Percentiles rank a stretch among this genome's conserved stretches.
Conservation (phyloP, 345 rosid genomes). For the Eucalyptus paniculata region DNA sequence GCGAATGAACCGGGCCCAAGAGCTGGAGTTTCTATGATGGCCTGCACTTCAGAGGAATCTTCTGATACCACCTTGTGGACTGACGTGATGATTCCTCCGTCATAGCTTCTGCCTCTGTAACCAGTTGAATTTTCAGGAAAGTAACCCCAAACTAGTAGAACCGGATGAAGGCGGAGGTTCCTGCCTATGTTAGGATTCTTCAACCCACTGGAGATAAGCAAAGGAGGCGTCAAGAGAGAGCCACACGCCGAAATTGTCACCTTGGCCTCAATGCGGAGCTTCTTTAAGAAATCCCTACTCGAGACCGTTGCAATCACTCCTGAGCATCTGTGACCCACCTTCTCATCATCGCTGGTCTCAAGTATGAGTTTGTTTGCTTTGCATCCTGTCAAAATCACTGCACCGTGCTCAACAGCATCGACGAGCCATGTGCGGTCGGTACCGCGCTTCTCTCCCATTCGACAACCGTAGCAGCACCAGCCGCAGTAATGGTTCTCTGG, state of each 20-base stretch:
- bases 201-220: slow-evolving; percentile 4
- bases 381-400: slow-evolving; percentile 4
- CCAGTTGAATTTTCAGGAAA: neutral
- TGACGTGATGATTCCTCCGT: slow-evolving; percentile 67
- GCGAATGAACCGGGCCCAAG: slow-evolving; percentile 59
- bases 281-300: neutral
- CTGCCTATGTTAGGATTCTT: slow-evolving; percentile 5
- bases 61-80: slow-evolving; percentile 24
- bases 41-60: slow-evolving; percentile 16
- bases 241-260: slow-evolving; percentile 8
- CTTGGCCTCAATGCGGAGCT: slow-evolving; percentile 4
- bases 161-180: slow-evolving; percentile 2
- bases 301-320: neutral
- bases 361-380: slow-evolving; percentile 1
- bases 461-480: slow-evolving; percentile 6
- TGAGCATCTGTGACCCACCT: neutral
- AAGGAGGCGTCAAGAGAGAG: slow-evolving; percentile 2
- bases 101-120: slow-evolving; percentile 1
- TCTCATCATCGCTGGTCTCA: neutral
- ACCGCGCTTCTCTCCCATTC: slow-evolving; percentile 1
- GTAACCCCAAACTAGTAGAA: slow-evolving; percentile 3
- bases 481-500: slow-evolving; percentile 4
- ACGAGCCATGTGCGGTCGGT: slow-evolving; percentile 4
- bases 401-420: slow-evolving; percentile 5
- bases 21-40: slow-evolving; percentile 45